Evolutionary conservation across 805 yeast species (phyloP), one percentile per base, ranked within the genome.

Genomic region (Ogataea pini): DNA sequence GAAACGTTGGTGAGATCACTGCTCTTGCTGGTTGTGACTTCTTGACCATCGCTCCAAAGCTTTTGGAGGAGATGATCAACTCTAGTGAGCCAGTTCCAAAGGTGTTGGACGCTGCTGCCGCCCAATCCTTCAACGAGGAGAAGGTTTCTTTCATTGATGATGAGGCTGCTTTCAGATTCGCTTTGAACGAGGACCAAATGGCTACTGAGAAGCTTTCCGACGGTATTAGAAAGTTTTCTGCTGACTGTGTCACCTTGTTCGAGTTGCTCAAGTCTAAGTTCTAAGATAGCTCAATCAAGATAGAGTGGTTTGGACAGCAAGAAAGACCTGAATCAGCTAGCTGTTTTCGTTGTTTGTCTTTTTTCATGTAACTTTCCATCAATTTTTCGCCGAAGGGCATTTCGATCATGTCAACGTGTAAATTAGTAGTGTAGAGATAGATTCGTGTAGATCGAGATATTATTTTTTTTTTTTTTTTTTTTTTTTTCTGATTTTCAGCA

Each of bases 201-300:
- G 95, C 97, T 62, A 89, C 97, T 58, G 97, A 89, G 78, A 94
- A 94, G 79, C 82, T 94, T 69, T 75, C 96, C 62, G 96, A 94
- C 70, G 99, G 99, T 82, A 94, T 94, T 77, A 87, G 98, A 80
- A 83, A 84, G 72, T 94, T 94, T 74, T 88, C 97, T 63, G 92
- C 86, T 71, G 99, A 94, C 72, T 85, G 95, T 63, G 83, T 75
- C 62, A 85, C 96, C 48, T 80, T 94, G 69, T 73, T 82, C 70
- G 71, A 77, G 51, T 75, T 82, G 65, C 79, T 87, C 70, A 54
- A 54, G 52, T 36, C 51, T 25, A 56, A 52, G 44, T 51, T 56
- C 33, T 49, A 42, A 41, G 40, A 19, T 10, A 20, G 24, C 8
- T n/a, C 25, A 5, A 8, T 7, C 38, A 13, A 19, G 25, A 34